Base-by-base conservation (phyloP, 1,139 yeast species). In the Hansenula lynferdii region DNA sequence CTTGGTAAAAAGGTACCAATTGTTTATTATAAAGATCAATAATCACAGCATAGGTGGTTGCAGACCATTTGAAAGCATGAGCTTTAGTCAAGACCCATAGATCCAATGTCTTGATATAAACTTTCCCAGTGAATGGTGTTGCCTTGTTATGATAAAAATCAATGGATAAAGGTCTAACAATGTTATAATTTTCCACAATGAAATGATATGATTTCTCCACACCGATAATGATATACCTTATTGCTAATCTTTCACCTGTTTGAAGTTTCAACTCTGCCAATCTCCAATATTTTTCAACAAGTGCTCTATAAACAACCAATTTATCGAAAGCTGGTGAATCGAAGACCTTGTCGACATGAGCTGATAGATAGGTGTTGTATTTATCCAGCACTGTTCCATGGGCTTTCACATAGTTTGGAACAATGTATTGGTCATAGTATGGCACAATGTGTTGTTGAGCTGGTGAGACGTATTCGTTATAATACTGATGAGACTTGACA, bases 391-490 rank as follows among this genome's bases (percentile, higher is more conserved):
- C 38, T 7, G 25, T 34, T 3, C 18, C 8, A 18, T 34, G 28
- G 3, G 33, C 43, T 20, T 22, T 37, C 2, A 28, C n/a, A 3
- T 39, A 21, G 0, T 47, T 34, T 6, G 53, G 53, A 2, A 6
- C n/a, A 8, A 50, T 31, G 23, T 47, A 43, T 1, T 38, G 9
- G 4, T 33, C 31, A 15, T 39, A 39, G 18, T 36, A 6, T 4
- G 54, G 52, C 3, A 19, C 16, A 6, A 43, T 36, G 29, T 45
- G 45, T 6, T 30, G 29, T 2, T 49, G 44, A 1, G 42, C 25
- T 4, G 51, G 49, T 9, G 36, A 31, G 23, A 50, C 34, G 34
- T 50, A 48, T 4, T 39, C 44, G 14, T 37, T 44, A 23, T 47
- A 52, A 38, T 42, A 44, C 23, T 37, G 31, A 23, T 14, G 26